Evolutionary conservation across 805 yeast species (phyloP).

Genomic region (Sporopachydermia lactativora): DNA sequence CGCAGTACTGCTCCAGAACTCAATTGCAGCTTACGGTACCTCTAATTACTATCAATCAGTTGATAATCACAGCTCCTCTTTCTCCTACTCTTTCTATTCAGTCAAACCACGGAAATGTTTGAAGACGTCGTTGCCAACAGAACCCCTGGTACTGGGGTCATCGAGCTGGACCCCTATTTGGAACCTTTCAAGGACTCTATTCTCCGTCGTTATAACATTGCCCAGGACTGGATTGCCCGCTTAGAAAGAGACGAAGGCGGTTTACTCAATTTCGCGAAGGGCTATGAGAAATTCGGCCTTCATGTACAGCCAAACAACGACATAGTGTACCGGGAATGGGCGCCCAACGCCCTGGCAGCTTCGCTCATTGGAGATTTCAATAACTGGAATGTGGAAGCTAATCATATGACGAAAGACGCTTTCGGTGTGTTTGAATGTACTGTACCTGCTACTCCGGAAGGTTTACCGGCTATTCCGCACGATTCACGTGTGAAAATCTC

Average conservation of each 20-base stretch:
- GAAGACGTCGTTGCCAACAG: neutral
- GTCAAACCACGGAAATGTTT: no score
- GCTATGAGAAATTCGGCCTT: conserved; percentile 67
- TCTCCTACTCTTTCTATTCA: neutral
- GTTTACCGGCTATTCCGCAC: conserved; percentile 60
- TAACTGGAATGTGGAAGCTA: conserved; percentile 50
- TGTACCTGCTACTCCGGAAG: conserved; percentile 39
- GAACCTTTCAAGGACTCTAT: conserved; percentile 63
- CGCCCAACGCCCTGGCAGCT: conserved; percentile 73
- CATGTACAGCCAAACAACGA: conserved; percentile 40
- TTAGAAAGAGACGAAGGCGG: conserved; percentile 51
- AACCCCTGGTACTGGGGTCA: conserved; percentile 36
- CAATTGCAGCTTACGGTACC: no score
- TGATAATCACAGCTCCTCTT: no score
- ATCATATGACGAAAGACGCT: conserved; percentile 43
- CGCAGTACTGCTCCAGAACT: no score
- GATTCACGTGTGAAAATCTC: conserved; percentile 65
- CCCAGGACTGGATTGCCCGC: conserved; percentile 45
- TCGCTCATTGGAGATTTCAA: conserved; percentile 89
- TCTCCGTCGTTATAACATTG: conserved; percentile 49
- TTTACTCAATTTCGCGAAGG: conserved; percentile 53
- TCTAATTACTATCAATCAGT: no score
- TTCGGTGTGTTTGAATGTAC: conserved; percentile 58
- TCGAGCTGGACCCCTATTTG: conserved; percentile 74
- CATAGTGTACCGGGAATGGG: conserved; percentile 67